Evolutionary conservation across 768 basidiomycete species (phyloP).

Genomic region (Boletus eberwhitei): DNA sequence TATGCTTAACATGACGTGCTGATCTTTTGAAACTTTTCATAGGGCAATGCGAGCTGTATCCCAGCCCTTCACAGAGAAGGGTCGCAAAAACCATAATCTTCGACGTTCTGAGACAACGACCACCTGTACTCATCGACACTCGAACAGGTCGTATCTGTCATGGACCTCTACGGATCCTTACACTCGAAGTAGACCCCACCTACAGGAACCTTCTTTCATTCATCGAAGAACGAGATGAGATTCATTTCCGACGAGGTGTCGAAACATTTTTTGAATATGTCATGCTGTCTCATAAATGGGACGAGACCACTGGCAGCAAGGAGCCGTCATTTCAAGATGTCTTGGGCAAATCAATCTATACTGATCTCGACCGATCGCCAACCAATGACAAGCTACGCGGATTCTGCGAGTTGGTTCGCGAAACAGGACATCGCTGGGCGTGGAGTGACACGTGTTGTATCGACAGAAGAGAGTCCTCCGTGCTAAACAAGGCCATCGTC

Average conservation of each 20-base stretch:
- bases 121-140: slow-evolving; percentile 4
- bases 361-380: not conserved
- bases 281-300: slow-evolving; percentile 11
- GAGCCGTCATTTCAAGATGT: slow-evolving; percentile 2
- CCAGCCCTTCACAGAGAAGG: not conserved
- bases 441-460: slow-evolving; percentile 7
- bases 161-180: not conserved
- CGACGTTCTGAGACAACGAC: not conserved
- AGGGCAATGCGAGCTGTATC: not conserved
- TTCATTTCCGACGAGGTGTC: not conserved
- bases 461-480: not conserved
- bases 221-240: not conserved
- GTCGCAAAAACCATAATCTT: not conserved
- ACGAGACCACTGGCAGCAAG: not conserved
- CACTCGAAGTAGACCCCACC: slow-evolving; percentile 1
- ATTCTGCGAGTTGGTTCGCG: not conserved
- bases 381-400: slow-evolving; percentile 1
- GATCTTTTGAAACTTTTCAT: not conserved
- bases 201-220: not conserved
- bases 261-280: slow-evolving; percentile 8
- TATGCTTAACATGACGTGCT: not conserved
- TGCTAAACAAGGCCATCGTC: not conserved
- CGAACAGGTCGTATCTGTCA: slow-evolving; percentile 3
- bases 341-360: not conserved
- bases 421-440: not conserved